Conservation (phyloP, 768 basidiomycete genomes). For the Fomitopsis serialis region DNA sequence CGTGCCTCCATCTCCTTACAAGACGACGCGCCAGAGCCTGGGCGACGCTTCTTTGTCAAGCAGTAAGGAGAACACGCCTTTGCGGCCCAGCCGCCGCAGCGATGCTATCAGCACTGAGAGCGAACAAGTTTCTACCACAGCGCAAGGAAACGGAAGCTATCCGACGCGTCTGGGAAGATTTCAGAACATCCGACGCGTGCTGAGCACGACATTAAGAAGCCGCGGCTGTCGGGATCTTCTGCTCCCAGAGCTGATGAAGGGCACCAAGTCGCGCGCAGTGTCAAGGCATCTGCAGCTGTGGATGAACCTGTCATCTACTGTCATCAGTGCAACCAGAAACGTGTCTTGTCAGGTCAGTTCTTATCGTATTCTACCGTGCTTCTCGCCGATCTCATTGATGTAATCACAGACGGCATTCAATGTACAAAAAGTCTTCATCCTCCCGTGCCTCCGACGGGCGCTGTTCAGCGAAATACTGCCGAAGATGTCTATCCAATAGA, state of each 20-base stretch:
- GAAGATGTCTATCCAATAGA: constrained; percentile 58
- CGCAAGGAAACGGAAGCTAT: constrained; percentile 46
- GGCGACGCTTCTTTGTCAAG: constrained; percentile 6
- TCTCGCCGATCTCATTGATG: too few relatives aligned
- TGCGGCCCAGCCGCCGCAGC: constrained; percentile 23
- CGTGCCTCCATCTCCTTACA: constrained; percentile 46
- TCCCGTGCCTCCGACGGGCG: constrained; percentile 28
- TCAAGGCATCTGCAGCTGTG: constrained; percentile 14
- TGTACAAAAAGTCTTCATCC: constrained; percentile 29
- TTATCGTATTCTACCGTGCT: not conserved
- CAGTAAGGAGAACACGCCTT: constrained; percentile 20
- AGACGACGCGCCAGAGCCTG: not conserved
- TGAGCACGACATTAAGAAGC: constrained; percentile 18
- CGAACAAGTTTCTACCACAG: constrained; percentile 18
- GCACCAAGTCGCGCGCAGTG: not conserved
- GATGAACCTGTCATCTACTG: constrained; percentile 48
- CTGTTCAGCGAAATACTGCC: constrained; percentile 60
- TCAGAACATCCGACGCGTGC: not conserved
- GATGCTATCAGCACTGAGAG: constrained; percentile 16
- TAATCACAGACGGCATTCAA: constrained; percentile 30
- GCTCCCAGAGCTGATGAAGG: not conserved
- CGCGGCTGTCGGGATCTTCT: constrained; percentile 16
- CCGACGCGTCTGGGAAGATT: constrained; percentile 23
- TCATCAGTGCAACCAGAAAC: constrained; percentile 68
- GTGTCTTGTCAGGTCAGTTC: constrained; percentile 42